These are phyloP conservation scores for Xylaria sp. DNA, from an alignment of 2,329 filamentous ascomycete species.

Conservation along the genomic window DNA sequence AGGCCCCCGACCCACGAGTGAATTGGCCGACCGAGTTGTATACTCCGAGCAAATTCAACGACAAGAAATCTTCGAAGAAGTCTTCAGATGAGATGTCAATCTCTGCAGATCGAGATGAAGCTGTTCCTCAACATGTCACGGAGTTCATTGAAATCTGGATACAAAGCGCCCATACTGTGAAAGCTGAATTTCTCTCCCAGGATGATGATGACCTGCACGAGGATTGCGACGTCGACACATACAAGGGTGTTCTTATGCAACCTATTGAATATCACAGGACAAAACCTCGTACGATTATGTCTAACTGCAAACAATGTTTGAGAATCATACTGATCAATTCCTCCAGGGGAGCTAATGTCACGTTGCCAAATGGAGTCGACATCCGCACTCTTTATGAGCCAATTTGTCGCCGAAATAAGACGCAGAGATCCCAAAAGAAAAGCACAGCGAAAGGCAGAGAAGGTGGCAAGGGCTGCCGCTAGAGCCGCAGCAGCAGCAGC, in stretches of 20 bases:
- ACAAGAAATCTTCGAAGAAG: constrained; percentile 8
- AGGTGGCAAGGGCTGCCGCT: background rate
- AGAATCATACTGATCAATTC: constrained; percentile 10
- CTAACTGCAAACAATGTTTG: background rate
- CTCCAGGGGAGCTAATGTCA: constrained; percentile 9
- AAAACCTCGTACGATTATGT: constrained; percentile 30
- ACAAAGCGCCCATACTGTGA: constrained; percentile 23
- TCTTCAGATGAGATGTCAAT: constrained; percentile 9
- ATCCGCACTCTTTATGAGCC: background rate
- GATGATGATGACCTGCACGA: constrained; percentile 49
- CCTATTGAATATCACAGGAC: constrained; percentile 52
- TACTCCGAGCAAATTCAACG: background rate
- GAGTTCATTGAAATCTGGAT: constrained; percentile 40
- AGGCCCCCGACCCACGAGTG: constrained; percentile 1
- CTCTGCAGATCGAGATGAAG: background rate
- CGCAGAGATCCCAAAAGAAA: constrained; percentile 12
- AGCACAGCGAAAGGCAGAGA: constrained; percentile 11
- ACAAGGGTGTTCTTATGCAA: constrained; percentile 50
- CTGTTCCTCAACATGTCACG: constrained; percentile 14
- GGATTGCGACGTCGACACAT: constrained; percentile 53
- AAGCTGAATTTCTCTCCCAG: constrained; percentile 48
- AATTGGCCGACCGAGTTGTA: constrained; percentile 15
- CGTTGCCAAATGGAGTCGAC: constrained; percentile 15
- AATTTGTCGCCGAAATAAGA: background rate
- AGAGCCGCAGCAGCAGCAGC: background rate